Evolutionary conservation across 192 early-diverging fungal genomes (phyloP).

Genomic region (Linnemannia schmuckeri): DNA sequence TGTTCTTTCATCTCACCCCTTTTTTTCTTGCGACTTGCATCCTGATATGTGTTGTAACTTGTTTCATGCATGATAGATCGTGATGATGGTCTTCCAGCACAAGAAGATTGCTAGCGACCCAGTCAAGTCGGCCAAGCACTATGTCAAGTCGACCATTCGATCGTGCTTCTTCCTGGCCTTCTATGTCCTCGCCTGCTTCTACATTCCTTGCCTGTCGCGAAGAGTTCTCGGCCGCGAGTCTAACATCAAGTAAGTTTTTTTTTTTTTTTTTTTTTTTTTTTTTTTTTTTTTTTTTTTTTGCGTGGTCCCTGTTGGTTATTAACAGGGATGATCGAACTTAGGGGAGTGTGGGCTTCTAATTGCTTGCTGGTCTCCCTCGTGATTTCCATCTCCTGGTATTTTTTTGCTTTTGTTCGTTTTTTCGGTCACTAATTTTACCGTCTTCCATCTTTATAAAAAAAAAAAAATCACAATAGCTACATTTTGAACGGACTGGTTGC

Average conservation of each 20-base stretch:
- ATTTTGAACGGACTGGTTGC: constrained; percentile 62
- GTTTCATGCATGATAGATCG: constrained; percentile 47
- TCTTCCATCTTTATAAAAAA: not conserved
- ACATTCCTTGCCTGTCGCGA: constrained; percentile 67
- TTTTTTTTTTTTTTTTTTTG: too few species aligned
- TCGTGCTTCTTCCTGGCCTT: constrained; percentile 72
- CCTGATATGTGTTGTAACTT: not conserved
- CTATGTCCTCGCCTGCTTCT: constrained; percentile 64
- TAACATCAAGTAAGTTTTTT: constrained; percentile 58
- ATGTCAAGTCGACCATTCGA: constrained; percentile 65
- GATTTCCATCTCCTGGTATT: not conserved
- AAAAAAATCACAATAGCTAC: constrained; percentile 11
- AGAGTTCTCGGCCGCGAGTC: constrained; percentile 60
- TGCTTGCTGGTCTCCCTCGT: not conserved
- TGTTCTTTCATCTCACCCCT: not conserved
- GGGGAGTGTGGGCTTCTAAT: not conserved
- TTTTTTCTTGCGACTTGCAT: not conserved
- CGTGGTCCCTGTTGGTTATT: not conserved
- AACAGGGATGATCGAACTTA: not conserved
- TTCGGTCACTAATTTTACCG: constrained; percentile 3
- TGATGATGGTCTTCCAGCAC: constrained; percentile 58
- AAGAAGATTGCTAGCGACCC: constrained; percentile 51
- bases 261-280: too few species aligned
- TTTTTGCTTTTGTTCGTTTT: not conserved
- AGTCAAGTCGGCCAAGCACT: constrained; percentile 46